Conservation (phyloP, 805 yeast species). For the Candida corydali region DNA sequence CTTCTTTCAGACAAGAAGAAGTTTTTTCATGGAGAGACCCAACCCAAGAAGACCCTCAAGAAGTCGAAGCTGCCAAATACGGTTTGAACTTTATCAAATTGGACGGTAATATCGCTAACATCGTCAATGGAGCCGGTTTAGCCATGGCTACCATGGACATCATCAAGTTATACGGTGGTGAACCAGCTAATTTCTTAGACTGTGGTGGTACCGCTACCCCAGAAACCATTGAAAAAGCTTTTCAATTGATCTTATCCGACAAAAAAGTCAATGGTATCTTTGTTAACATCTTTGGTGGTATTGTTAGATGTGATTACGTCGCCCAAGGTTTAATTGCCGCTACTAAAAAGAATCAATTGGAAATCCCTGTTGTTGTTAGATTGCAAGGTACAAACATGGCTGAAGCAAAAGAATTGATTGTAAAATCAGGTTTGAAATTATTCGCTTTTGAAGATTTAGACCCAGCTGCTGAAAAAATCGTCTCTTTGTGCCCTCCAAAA, state of each 20-base stretch:
- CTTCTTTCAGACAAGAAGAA: slow-evolving; percentile 90
- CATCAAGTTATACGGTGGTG: slow-evolving; percentile 96
- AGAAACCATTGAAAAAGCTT: slow-evolving; percentile 94
- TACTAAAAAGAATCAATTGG: slow-evolving; percentile 83
- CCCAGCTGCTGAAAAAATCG: slow-evolving; percentile 95
- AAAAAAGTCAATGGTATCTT: slow-evolving; percentile 88
- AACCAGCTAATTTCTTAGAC: slow-evolving; percentile 98
- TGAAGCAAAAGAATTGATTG: slow-evolving; percentile 81
- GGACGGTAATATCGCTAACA: slow-evolving; percentile 97
- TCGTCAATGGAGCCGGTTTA: slow-evolving; percentile 99
- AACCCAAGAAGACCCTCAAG: slow-evolving; percentile 97
- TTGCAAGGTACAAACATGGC: slow-evolving; percentile 96
- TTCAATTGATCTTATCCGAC: slow-evolving; percentile 88
- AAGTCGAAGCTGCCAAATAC: slow-evolving; percentile 83
- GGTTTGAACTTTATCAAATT: slow-evolving; percentile 95
- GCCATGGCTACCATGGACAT: slow-evolving; percentile 99
- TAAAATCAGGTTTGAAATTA: slow-evolving; percentile 87
- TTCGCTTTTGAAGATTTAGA: slow-evolving; percentile 89
- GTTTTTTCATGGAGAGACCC: slow-evolving; percentile 95
- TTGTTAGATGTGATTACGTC: slow-evolving; percentile 98
- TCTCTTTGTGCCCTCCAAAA: slow-evolving; percentile 51
- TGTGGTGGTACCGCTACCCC: slow-evolving; percentile 99
- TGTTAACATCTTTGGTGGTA: slow-evolving; percentile 99
- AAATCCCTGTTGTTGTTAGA: slow-evolving; percentile 95
- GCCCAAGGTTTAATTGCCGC: slow-evolving; percentile 97